Base-by-base conservation (phyloP, 2,329 filamentous ascomycete species). In the Nigrospora oryzae region DNA sequence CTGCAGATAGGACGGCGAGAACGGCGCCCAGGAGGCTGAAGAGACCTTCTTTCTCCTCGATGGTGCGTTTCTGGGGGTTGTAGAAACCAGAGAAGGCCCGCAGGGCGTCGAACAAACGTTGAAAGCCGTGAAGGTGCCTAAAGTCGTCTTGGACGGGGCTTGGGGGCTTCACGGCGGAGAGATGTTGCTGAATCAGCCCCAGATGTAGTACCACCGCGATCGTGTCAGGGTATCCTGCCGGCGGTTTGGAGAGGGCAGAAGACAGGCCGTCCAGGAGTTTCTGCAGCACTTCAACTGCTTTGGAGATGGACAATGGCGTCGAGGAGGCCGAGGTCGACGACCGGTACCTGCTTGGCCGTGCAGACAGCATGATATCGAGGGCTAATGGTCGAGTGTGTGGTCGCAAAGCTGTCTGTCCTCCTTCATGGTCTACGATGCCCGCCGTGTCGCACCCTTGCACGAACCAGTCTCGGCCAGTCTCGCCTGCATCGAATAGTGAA, bases 51-150 rank as follows among this genome's bases (percentile, higher is more conserved):
- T 83, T 86, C 48, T 88, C 81, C 38, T 78, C 67, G 35, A 79
- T 66, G 42, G 66, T 76, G 57, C 76, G 74, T 58, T 75, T 80
- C 46, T 69, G 69, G n/a, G 77, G 80, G 55, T 87, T 79, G 65
- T 91, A 93, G 57, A 84, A 86, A 51, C 85, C 84, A 1, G 85
- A 83, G 50, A 89, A 81, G 44, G 79, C 75, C 46, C 82, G 76
- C 17, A 94, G 68, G 23, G 86, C 74, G 36, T 79, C 71, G 43
- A 95, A 70, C 17, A 95, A 67, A 37, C 75, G 74, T 55, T 88
- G 79, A 63, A 95, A 95, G 56, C 90, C 90, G 46, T 77, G 73
- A 23, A 89, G 75, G 58, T 87, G 81, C 52, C 90, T 81, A 61
- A 96, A 95, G 54, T 87, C 83, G 66, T 95, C 87, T 66, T 89